Percentiles rank a stretch among this genome's conserved stretches.
These are phyloP conservation scores for Aureobasidium sp. DNA, from an alignment of 2,329 filamentous ascomycete species.

Conservation along the genomic window DNA sequence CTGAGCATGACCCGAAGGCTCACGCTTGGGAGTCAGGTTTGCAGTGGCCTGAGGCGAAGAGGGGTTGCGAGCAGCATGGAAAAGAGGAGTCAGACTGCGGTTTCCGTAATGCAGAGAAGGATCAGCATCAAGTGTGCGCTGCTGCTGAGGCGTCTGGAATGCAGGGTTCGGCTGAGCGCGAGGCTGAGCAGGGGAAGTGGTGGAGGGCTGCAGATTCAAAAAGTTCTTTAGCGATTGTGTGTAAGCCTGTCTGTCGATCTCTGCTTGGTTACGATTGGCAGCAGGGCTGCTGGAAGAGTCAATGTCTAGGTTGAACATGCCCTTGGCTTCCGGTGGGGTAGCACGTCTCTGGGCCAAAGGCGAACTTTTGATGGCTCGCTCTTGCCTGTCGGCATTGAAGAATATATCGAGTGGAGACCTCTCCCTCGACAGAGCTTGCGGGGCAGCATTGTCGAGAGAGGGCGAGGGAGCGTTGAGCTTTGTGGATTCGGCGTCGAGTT, in stretches of 20 bases:
- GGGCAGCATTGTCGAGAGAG: background rate
- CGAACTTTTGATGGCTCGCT: conserved; percentile 56
- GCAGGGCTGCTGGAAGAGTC: conserved; percentile 44
- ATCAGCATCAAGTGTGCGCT: conserved; percentile 8
- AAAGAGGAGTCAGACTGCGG: conserved; percentile 43
- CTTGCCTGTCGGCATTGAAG: conserved; percentile 78
- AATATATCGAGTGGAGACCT: conserved; percentile 83
- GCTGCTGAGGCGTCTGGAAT: conserved; percentile 17
- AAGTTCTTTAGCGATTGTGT: conserved; percentile 40
- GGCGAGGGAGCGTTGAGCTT: conserved; percentile 13
- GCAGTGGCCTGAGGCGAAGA: conserved; percentile 16
- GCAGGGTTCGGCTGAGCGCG: conserved; percentile 20
- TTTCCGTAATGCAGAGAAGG: conserved; percentile 28
- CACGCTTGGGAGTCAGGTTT: conserved; percentile 19
- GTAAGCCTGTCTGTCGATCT: conserved; percentile 46
- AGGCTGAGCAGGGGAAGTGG: conserved; percentile 19
- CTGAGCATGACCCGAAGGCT: conserved; percentile 15
- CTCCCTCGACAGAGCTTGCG: conserved; percentile 28
- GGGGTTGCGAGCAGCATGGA: conserved; percentile 40
- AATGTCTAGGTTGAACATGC: conserved; percentile 61
- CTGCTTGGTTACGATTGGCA: conserved; percentile 30
- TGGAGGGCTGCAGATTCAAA: conserved; percentile 25
- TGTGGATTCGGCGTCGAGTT: conserved; percentile 34
- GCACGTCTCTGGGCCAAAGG: conserved; percentile 19
- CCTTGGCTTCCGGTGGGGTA: conserved; percentile 9